Conservation (phyloP, 2,329 filamentous ascomycete genomes). For the Periconia sp. region DNA sequence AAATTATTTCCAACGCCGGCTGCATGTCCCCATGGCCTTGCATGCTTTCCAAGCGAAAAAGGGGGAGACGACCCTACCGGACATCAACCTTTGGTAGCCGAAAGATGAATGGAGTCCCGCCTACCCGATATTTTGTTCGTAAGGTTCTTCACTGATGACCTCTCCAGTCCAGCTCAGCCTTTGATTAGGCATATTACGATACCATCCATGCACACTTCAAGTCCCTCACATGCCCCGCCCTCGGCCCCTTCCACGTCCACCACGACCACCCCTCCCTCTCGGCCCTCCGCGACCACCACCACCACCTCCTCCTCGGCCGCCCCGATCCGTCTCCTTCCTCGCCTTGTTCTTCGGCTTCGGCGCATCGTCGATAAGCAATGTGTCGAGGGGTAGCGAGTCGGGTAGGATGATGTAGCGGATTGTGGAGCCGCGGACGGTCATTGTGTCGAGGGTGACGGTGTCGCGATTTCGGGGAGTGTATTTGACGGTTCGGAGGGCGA, state of each 20-base stretch:
- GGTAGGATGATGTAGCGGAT: conserved; percentile 97
- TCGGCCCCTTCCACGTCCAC: conserved; percentile 50
- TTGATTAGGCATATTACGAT: conserved; percentile 1
- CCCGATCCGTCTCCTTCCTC: conserved; percentile 78
- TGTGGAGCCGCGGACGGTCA: conserved; percentile 95
- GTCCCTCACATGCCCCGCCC: conserved; percentile 40
- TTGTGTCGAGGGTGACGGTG: conserved; percentile 86
- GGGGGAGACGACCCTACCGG: conserved; percentile 19
- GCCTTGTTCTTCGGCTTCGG: conserved; percentile 99
- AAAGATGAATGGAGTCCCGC: conserved; percentile 19
- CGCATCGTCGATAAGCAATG: conserved; percentile 91
- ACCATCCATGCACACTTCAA: neutral
- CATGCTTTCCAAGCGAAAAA: conserved; percentile 9
- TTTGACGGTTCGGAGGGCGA: conserved; percentile 91
- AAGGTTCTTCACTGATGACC: conserved; percentile 9
- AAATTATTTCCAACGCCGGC: too few species aligned
- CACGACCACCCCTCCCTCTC: conserved; percentile 54
- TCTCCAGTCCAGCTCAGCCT: conserved; percentile 5
- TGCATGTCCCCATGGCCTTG: too few species aligned
- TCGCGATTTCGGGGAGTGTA: conserved; percentile 92
- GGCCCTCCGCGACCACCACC: conserved; percentile 58
- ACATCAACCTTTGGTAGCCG: conserved; percentile 24
- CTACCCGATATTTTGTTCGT: conserved; percentile 18
- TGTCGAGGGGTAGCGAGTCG: conserved; percentile 93
- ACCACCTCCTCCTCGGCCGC: conserved; percentile 54